phyloP scores from a whole-genome alignment of 2,329 filamentous ascomycete species.

The Huntiella decipiens region DNA sequence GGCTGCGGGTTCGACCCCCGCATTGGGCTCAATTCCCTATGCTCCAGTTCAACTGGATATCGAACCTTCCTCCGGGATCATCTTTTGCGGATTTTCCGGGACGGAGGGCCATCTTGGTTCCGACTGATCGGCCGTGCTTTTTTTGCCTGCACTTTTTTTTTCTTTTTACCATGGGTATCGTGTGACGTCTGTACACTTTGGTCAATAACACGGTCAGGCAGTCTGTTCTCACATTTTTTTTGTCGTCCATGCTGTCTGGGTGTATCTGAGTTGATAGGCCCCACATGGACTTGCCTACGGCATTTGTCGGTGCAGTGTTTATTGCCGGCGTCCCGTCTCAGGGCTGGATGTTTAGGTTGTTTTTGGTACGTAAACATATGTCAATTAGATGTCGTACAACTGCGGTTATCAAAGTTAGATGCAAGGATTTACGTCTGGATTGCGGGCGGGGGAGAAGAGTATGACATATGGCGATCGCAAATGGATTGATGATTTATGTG shows the following conservation, averaged over 20 bases:
- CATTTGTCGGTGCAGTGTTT: background rate
- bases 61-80: background rate
- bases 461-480: too few relatives aligned
- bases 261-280: too few relatives aligned
- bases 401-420: too few relatives aligned
- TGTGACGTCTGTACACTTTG: too few relatives aligned
- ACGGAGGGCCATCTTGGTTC: too few relatives aligned
- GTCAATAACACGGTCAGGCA: too few relatives aligned
- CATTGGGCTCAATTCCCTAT: constrained; percentile 14
- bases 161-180: background rate
- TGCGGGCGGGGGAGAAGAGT: too few relatives aligned
- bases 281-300: background rate
- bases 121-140: background rate
- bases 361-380: constrained; percentile 5
- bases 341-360: background rate
- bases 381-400: constrained; percentile 7
- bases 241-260: background rate
- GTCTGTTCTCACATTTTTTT: background rate
- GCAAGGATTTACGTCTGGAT: too few relatives aligned
- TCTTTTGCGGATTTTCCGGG: background rate
- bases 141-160: background rate
- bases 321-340: background rate
- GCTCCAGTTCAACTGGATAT: constrained; percentile 10
- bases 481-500: too few relatives aligned
- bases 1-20: constrained; percentile 25